Evolutionary conservation across 495 filamentous ascomycete genomes (phyloP), one percentile per base, ranked within the genome.

Genomic region (Cladorrhinum samala): DNA sequence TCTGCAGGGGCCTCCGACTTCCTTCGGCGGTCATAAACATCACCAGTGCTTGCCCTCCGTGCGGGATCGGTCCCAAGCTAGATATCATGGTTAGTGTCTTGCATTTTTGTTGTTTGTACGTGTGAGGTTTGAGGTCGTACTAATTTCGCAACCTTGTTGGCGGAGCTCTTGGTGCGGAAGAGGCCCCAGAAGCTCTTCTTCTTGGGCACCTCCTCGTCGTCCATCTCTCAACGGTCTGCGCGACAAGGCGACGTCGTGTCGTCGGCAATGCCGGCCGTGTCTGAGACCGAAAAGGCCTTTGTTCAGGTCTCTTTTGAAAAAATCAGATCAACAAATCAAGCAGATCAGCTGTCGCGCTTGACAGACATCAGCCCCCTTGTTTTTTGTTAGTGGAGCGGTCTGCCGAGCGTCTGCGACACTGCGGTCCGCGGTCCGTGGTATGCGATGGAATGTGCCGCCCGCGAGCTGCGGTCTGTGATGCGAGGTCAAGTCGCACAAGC

Each of bases 131-230:
- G 11, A 11, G 17, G 20, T 21, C 57, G n/a, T 53, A 60, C 57
- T 23, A 33, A 20, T 45, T 50, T 53, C 11, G 45, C 49, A 30
- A 45, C 19, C 42, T 42, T 60, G 40, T 18, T 50, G 11, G 57
- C 57, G 17, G 54, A 37, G 50, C 57, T 60, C 46, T 53, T 60
- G 24, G 36, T 27, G 25, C 57, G 54, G n/a, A 60, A 37, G 44
- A 60, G 36, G 17, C 41, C 49, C 54, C 54, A 56, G 36, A 60
- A 56, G 46, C 49, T 42, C 46, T 60, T 60, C 46, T 50, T 60
- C 36, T 60, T 60, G 19, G 50, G 46, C 37, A 57, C 54, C 40
- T n/a, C n/a, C n/a, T 52, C 38, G 16, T 50, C 47, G 1, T 24
- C 27, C 47, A 41, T 50, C 18, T 23, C 16, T 33, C 27, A 33